A percentile compares a stretch with the other conserved stretches of the same genome.
Evolutionary conservation across 495 filamentous ascomycete species (phyloP).

Genomic region (Entonaema liquescens): DNA sequence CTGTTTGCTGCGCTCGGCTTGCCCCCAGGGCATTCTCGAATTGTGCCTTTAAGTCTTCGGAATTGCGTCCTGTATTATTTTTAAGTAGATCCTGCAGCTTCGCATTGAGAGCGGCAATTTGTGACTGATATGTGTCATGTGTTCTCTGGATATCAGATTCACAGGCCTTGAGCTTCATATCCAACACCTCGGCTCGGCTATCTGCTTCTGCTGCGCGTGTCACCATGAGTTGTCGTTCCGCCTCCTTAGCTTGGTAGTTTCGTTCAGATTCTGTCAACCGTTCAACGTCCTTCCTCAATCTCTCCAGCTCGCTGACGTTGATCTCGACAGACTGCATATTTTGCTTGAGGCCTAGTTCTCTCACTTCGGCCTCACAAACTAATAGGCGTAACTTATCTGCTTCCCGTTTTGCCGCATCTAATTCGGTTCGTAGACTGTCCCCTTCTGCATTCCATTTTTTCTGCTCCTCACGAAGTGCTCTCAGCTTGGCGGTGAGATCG

Average conservation of each 20-base stretch:
- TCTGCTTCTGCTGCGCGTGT: slow-evolving; percentile 61
- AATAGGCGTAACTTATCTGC: slow-evolving; percentile 64
- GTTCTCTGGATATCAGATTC: slow-evolving; percentile 61
- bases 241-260: slow-evolving; percentile 65
- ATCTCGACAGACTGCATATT: slow-evolving; percentile 65
- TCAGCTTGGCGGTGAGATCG: slow-evolving; percentile 68
- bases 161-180: slow-evolving; percentile 58
- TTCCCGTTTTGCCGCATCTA: slow-evolving; percentile 61
- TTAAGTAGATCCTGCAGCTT: slow-evolving; percentile 54
- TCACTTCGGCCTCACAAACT: slow-evolving; percentile 67
- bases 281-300: slow-evolving; percentile 64
- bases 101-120: slow-evolving; percentile 53
- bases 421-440: slow-evolving; percentile 60
- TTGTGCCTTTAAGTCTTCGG: slow-evolving; percentile 48
- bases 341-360: slow-evolving; percentile 66
- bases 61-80: slow-evolving; percentile 18
- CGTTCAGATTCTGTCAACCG: slow-evolving; percentile 64
- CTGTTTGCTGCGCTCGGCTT: slow-evolving; percentile 51
- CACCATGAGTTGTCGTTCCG: slow-evolving; percentile 60
- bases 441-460: slow-evolving; percentile 68
- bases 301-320: slow-evolving; percentile 67
- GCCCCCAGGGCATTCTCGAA: slow-evolving; percentile 49
- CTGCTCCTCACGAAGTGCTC: slow-evolving; percentile 69
- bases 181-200: slow-evolving; percentile 60
- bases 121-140: slow-evolving; percentile 54